These are phyloP conservation scores for Penicillium herquei DNA, from an alignment of 495 filamentous ascomycete species.

Conservation along the genomic window DNA sequence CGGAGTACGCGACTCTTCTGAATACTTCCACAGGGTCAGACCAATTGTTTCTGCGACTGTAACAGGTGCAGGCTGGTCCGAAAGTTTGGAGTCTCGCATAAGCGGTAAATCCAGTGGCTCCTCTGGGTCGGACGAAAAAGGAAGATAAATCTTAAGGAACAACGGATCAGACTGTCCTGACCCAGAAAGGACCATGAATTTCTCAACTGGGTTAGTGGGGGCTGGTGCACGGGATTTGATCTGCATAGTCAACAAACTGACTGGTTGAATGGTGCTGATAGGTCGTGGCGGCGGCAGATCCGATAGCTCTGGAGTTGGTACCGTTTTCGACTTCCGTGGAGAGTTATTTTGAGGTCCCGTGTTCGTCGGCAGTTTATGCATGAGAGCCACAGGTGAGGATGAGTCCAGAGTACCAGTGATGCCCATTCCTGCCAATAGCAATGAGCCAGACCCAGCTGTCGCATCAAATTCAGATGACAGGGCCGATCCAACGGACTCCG, in stretches of 20 bases:
- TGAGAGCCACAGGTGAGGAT: conserved; percentile 44
- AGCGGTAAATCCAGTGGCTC: conserved; percentile 77
- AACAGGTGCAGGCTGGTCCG: conserved; percentile 62
- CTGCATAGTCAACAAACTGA: conserved; percentile 67
- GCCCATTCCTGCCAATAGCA: conserved; percentile 50
- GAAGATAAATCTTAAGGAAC: conserved; percentile 80
- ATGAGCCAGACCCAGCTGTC: conserved; percentile 59
- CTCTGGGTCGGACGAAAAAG: conserved; percentile 71
- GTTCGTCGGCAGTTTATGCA: conserved; percentile 42
- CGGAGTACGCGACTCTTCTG: conserved; percentile 76
- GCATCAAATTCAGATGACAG: conserved; percentile 69
- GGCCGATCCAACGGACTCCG: conserved; percentile 62
- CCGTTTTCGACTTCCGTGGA: conserved; percentile 56
- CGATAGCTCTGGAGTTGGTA: conserved; percentile 58
- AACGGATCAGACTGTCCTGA: conserved; percentile 81
- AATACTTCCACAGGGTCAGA: conserved; percentile 80
- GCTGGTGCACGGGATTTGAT: conserved; percentile 79
- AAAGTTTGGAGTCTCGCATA: conserved; percentile 69
- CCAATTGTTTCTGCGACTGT: conserved; percentile 91
- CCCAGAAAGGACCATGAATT: conserved; percentile 81
- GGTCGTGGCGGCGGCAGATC: conserved; percentile 91
- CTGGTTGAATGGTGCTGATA: conserved; percentile 77
- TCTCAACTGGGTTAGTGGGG: conserved; percentile 78
- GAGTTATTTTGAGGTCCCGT: conserved; percentile 45
- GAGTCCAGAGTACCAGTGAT: conserved; percentile 42